Percentiles rank a stretch among this genome's conserved stretches.
These are phyloP conservation scores for Cercospora sp. DNA, from an alignment of 2,329 filamentous ascomycete genomes.

Conservation along the genomic window DNA sequence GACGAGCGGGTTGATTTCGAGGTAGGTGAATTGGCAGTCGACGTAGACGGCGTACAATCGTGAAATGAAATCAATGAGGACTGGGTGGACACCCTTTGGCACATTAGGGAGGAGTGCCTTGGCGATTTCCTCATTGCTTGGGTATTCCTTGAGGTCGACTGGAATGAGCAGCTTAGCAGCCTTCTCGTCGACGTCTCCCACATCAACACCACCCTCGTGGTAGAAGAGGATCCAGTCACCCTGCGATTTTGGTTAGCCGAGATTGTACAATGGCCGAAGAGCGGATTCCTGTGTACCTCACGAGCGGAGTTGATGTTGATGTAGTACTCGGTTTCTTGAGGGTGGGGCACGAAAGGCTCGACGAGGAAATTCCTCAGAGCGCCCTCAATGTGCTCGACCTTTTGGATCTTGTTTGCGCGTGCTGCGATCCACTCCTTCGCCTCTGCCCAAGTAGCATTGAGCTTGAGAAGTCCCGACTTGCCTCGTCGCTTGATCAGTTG, in stretches of 20 bases:
- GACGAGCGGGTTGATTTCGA: conserved; percentile 98
- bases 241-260: conserved; percentile 53
- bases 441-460: conserved; percentile 97
- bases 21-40: conserved; percentile 99
- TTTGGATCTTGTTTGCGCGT: conserved; percentile 85
- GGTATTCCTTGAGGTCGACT: conserved; percentile 90
- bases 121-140: conserved; percentile 93
- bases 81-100: conserved; percentile 92
- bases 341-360: conserved; percentile 96
- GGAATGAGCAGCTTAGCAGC: conserved; percentile 98
- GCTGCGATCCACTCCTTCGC: conserved; percentile 91
- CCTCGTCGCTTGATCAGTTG: conserved; percentile 99
- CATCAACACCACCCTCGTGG: conserved; percentile 98
- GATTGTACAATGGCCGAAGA: neutral
- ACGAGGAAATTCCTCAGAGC: conserved; percentile 93
- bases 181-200: conserved; percentile 98
- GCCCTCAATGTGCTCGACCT: conserved; percentile 89
- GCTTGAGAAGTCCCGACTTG: conserved; percentile 92
- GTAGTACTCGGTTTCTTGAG: conserved; percentile 96
- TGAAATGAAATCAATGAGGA: conserved; percentile 98
- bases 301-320: conserved; percentile 99
- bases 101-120: conserved; percentile 84
- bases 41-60: conserved; percentile 98
- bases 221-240: conserved; percentile 99
- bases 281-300: conserved; percentile 71